Evolutionary conservation across 345 rosid species (phyloP).

Genomic region (Corchorus olitorius): DNA sequence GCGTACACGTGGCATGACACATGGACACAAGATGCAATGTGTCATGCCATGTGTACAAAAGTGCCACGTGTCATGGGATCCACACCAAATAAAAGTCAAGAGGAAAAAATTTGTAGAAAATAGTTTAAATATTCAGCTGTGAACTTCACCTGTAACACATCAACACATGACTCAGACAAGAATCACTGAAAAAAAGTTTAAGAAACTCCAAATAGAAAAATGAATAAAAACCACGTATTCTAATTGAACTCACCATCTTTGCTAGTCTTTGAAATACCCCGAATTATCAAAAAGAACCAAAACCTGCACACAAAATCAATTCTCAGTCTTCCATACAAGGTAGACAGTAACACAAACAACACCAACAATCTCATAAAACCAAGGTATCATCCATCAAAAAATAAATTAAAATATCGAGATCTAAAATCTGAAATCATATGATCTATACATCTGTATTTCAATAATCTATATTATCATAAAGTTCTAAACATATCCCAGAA

Average conservation of each 20-base stretch:
- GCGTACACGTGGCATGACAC: too few relatives aligned
- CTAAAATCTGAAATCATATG: not conserved
- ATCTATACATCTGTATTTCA: not conserved
- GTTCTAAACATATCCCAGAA: too few relatives aligned
- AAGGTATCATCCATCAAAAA: not conserved
- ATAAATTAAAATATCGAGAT: not conserved
- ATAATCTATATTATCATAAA: not conserved
- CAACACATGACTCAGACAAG: not conserved
- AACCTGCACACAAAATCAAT: not conserved
- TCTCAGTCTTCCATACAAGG: not conserved
- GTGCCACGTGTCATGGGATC: too few relatives aligned
- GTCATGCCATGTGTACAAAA: too few relatives aligned
- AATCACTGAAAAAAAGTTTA: not conserved
- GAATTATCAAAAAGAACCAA: not conserved
- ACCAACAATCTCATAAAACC: not conserved
- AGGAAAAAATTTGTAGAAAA: too few relatives aligned
- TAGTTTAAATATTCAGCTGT: too few relatives aligned
- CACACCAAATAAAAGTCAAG: too few relatives aligned
- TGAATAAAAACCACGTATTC: not conserved
- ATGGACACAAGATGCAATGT: too few relatives aligned
- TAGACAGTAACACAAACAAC: not conserved
- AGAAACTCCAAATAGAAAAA: not conserved
- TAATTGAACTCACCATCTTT: conserved; percentile 25
- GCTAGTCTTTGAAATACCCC: not conserved
- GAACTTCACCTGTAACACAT: conserved; percentile 53